These are phyloP conservation scores for Gnomoniopsis sp. DNA, from an alignment of 2,329 filamentous ascomycete genomes.

Conservation along the genomic window DNA sequence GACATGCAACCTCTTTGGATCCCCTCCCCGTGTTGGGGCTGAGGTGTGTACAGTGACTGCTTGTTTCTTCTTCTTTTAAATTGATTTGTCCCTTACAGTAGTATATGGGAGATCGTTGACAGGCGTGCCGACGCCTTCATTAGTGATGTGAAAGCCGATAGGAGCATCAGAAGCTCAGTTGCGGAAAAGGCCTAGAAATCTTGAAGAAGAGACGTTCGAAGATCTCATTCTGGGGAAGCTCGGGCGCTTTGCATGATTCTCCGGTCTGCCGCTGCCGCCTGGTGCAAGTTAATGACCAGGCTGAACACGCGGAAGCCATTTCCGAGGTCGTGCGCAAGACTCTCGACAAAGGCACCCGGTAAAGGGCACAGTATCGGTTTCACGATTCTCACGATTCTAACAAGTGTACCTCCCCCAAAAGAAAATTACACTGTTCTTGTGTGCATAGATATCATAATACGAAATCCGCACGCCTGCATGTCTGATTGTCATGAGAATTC, in stretches of 20 bases:
- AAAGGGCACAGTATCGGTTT: too few relatives aligned
- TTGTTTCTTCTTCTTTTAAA: not conserved
- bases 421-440: not conserved
- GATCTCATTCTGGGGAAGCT: too few relatives aligned
- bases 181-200: too few relatives aligned
- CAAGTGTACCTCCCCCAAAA: not conserved
- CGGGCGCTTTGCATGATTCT: too few relatives aligned
- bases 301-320: too few relatives aligned
- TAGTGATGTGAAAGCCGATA: not conserved
- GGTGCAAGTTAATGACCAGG: too few relatives aligned
- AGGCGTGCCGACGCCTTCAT: constrained; percentile 4
- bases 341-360: too few relatives aligned
- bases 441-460: not conserved
- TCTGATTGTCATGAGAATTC: not conserved
- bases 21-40: not conserved
- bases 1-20: not conserved
- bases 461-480: not conserved
- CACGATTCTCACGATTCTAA: not conserved
- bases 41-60: not conserved
- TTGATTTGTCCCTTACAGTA: not conserved
- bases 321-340: too few relatives aligned
- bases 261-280: too few relatives aligned
- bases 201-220: too few relatives aligned
- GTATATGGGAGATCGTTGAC: not conserved
- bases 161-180: too few relatives aligned